Evolutionary conservation across 768 basidiomycete species (phyloP), one percentile per base, ranked within the genome.

Genomic region (Chiua virens): DNA sequence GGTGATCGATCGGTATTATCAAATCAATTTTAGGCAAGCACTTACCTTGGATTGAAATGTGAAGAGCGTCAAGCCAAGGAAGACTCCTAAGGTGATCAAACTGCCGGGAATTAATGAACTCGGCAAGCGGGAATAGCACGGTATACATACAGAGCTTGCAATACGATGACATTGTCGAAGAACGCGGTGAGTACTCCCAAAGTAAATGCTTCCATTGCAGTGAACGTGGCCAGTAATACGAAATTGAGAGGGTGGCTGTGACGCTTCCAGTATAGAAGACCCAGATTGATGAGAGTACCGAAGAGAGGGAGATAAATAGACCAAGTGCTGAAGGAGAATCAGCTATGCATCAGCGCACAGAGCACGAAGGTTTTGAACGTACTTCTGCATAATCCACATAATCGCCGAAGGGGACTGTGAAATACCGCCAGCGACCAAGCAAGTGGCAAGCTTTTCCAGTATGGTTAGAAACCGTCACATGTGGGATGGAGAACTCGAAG

Each of bases 31-130:
- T 38, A 49, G 20, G 35, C 13, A 53, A 18, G 25, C 14, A 47
- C 75, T 18, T 54, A 88, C 89, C 78, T 96, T 96, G 51, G 89
- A 91, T 68, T 96, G 94, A 67, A 97, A 76, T 1, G 97, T 98
- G 75, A 97, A 98, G 46, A 98, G 69, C 0, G 95, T 98, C 55
- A 99, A 72, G 7, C 95, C 97, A 36, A 92, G 70, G 80, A 99
- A 98, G 40, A 98, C 86, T 14, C 93, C 93, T 3, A 90, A 73
- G 1, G 95, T 97, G 62, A 98, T 92, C 46, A 96, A 70, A 47
- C 87, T 87, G 66, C 30, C 36, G 39, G 37, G 47, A 32, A 60
- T 62, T 28, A 60, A 50, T 49, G 25, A 36, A 40, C 42, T 5
- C 13, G 28, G 42, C 42, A 20, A 36, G 25, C 42, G 18, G 28